Base-by-base conservation (phyloP, 495 filamentous ascomycete genomes). In the Hamigera avellanea region DNA sequence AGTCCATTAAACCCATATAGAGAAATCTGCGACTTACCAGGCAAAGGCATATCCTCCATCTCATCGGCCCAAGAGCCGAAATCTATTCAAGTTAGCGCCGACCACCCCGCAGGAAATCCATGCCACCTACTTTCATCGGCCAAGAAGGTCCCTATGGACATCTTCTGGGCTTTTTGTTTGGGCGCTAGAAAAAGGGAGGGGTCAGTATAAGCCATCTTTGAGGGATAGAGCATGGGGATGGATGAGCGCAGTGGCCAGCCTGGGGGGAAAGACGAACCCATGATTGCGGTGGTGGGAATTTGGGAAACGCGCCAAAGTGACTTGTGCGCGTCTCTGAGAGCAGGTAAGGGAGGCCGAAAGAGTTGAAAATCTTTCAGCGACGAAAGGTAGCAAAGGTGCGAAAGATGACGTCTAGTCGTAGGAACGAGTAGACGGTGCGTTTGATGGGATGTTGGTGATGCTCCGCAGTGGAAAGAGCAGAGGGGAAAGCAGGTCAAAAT, bases 31-130 rank as follows among this genome's bases (percentile, higher is more conserved):
- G n/a, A 65, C 75, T 67, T 78, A 88, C 84, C 65, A 58, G 71
- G 66, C 42, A 82, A 63, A 37, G 79, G 76, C 64, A 73, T 72
- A 46, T 91, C 83, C 56, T 96, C 91, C 72, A 96, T 93, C 53
- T 98, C 91, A 67, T 96, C 91, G 45, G 91, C 91, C 91, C 91
- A 98, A 41, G 91, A 95, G 53, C 86, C 86, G 45, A 85, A 75
- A 47, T 79, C 87, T 94, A 53, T 45, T 41, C 12, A 37, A 30
- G 49, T 71, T 56, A 70, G 66, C 59, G 50, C 50, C 42, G 45
- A 43, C 31, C 41, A 35, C 35, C 45, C 35, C 40, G 33, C 41
- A 26, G 36, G 35, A 41, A 35, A 39, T 27, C 34, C 13, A 34
- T 44, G 32, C 34, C 47, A 61, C 77, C 55, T 70, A 95, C 89